phyloP scores from a whole-genome alignment of 192 early-diverging fungal species.

The Gryganskiella cystojenkinii region DNA sequence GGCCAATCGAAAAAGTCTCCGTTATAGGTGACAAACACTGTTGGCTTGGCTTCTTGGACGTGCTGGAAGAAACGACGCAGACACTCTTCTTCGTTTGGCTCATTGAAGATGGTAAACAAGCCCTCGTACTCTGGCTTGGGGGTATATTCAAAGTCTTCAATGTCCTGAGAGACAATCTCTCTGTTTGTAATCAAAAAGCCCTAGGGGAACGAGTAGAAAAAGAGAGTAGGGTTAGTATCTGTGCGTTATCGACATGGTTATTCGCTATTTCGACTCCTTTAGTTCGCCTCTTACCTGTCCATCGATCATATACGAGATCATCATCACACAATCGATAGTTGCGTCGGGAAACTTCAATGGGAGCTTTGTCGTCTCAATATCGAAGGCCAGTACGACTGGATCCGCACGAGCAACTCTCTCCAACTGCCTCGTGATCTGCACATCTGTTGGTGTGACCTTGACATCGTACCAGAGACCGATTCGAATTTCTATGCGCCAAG shows the following conservation, averaged over 20 bases:
- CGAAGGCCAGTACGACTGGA: conserved; percentile 94
- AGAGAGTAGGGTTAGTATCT: not conserved
- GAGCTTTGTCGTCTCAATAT: conserved; percentile 98
- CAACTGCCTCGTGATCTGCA: conserved; percentile 70
- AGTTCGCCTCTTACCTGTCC: conserved; percentile 72
- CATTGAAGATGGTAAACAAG: conserved; percentile 97
- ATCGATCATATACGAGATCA: conserved; percentile 99
- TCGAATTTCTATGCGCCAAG: conserved; percentile 73
- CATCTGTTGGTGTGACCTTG: conserved; percentile 57
- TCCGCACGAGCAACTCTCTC: conserved; percentile 95
- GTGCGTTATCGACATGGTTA: too few relatives aligned
- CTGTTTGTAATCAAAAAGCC: conserved; percentile 98
- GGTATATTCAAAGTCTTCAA: conserved; percentile 98
- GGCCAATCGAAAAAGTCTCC: conserved; percentile 99
- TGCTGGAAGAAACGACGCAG: conserved; percentile 93
- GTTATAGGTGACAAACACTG: conserved; percentile 96
- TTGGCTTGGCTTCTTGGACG: conserved; percentile 83
- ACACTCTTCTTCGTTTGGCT: conserved; percentile 80
- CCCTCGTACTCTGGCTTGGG: conserved; percentile 96
- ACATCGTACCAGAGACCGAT: conserved; percentile 97
- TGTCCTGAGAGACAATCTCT: conserved; percentile 94
- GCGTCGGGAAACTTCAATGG: conserved; percentile 98
- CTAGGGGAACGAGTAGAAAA: conserved; percentile 45
- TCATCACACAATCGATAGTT: conserved; percentile 93
- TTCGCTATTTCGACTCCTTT: not conserved